phyloP scores from a whole-genome alignment of 768 basidiomycete species.

The Pholiota microspora region DNA sequence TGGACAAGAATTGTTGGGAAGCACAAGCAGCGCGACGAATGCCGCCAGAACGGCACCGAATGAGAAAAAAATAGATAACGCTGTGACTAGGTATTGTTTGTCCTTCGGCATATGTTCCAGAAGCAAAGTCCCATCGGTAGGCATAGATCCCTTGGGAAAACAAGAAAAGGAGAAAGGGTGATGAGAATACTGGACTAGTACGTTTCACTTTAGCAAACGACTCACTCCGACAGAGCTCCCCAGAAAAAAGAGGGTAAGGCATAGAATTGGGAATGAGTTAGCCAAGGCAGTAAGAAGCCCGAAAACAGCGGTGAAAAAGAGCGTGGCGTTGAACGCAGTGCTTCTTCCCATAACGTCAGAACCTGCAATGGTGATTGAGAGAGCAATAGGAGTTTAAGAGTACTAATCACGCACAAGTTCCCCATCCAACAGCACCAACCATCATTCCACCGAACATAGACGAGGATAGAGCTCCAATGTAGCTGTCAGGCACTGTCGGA shows the following conservation, averaged over 20 bases:
- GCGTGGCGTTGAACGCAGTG: conserved; percentile 88
- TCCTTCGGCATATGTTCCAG: conserved; percentile 90
- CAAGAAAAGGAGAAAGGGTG: background rate
- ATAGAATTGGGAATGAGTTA: conserved; percentile 65
- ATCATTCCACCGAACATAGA: conserved; percentile 98
- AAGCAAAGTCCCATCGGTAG: conserved; percentile 91
- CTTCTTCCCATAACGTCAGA: conserved; percentile 90
- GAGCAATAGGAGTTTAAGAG: background rate
- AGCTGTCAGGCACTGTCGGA: conserved; percentile 61
- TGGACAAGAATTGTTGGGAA: conserved; percentile 77
- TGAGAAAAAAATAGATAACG: conserved; percentile 94
- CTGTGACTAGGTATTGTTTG: conserved; percentile 91
- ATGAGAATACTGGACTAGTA: background rate
- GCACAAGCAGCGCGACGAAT: conserved; percentile 70
- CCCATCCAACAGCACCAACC: conserved; percentile 91
- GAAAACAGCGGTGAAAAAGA: conserved; percentile 88
- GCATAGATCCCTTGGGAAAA: conserved; percentile 78
- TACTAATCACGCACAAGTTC: conserved; percentile 69
- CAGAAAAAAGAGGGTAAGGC: conserved; percentile 78
- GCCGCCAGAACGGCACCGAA: conserved; percentile 87
- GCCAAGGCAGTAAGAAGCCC: conserved; percentile 79
- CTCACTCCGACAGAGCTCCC: conserved; percentile 92
- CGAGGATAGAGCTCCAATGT: conserved; percentile 81
- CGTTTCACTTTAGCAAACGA: conserved; percentile 6
- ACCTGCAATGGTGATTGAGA: conserved; percentile 32